These are phyloP conservation scores for Blastocystis sp. DNA, from an alignment of 352 stramenopile genomes.

Conservation along the genomic window DNA sequence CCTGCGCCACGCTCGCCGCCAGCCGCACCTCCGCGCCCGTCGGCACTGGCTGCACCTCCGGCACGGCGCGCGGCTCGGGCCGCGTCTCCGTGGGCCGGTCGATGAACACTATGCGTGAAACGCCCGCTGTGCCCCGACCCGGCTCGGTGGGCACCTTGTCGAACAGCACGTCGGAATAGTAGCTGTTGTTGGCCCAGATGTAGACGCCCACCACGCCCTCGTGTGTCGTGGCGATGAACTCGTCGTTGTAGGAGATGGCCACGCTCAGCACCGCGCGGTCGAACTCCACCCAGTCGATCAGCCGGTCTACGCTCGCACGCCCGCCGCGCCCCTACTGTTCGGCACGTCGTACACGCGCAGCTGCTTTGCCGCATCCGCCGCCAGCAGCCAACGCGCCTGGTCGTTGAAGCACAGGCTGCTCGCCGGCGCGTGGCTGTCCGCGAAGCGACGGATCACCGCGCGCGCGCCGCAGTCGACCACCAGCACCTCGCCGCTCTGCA, in stretches of 20 bases:
- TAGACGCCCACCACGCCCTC: constrained; percentile 80
- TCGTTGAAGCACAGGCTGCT: constrained; percentile 79
- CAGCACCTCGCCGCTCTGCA: constrained; percentile 79
- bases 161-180: constrained; percentile 80
- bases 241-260: constrained; percentile 78
- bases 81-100: not conserved
- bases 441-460: constrained; percentile 81
- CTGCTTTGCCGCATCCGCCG: constrained; percentile 77
- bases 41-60: not conserved
- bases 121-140: constrained; percentile 17
- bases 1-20: constrained; percentile 70
- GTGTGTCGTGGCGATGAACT: constrained; percentile 82
- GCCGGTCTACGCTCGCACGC: constrained; percentile 76
- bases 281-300: constrained; percentile 82
- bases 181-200: constrained; percentile 81
- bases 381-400: constrained; percentile 81
- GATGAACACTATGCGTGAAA: not conserved
- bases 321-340: not conserved
- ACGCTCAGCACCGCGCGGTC: constrained; percentile 80
- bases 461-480: constrained; percentile 79
- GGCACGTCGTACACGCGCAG: constrained; percentile 82
- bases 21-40: not conserved
- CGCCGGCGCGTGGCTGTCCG: constrained; percentile 77
- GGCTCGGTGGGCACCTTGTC: constrained; percentile 75
- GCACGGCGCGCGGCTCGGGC: not conserved